Evolutionary conservation across 139 green algal species (phyloP), one percentile per base, ranked within the genome.

Genomic region (Zygnema cylindricum): DNA sequence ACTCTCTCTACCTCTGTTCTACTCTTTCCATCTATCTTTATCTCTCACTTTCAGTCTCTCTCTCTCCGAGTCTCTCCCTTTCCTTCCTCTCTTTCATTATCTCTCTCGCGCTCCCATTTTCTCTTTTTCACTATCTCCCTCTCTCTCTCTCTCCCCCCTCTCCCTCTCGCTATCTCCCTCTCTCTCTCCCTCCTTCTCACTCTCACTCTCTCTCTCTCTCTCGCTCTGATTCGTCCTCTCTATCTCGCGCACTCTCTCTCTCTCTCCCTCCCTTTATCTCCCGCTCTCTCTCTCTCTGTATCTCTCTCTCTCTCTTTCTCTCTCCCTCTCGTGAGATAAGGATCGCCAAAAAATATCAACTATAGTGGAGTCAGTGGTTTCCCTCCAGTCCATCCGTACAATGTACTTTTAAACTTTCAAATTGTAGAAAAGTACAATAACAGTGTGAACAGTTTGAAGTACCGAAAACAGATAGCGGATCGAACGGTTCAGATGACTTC

Each of bases 21-120:
- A n/a, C n/a, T n/a, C n/a, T n/a, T n/a, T n/a, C n/a, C n/a, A n/a
- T n/a, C n/a, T n/a, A n/a, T 63, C 49, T 63, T 16, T 16, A 7
- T 63, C 49, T 63, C 49, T 16, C 49, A 30, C 38, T 43, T 16
- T 11, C 38, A 25, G 7, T 43, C 38, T 16, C 71, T 79, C 49
- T 63, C 49, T 16, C 49, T 63, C 49, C 16, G 7, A 7, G 7
- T 63, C 49, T 63, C 49, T 16, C 49, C 16, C 49, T 63, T n/a
- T 11, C 39, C 71, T 79, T 11, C 16, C 40, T 11, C 71, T 69
- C 78, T 55, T 11, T 16, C 78, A 82, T 55, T 85, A 7, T 69
- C 78, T 69, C 78, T 85, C 39, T 16, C 78, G 81, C 78, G 81
- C 78, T 16, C 78, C 11, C 78, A 82, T 16, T 16, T 55, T 85